Evolutionary conservation across 1,139 yeast species (phyloP), one percentile per base, ranked within the genome.

Genomic region (Fermentozyma sake): DNA sequence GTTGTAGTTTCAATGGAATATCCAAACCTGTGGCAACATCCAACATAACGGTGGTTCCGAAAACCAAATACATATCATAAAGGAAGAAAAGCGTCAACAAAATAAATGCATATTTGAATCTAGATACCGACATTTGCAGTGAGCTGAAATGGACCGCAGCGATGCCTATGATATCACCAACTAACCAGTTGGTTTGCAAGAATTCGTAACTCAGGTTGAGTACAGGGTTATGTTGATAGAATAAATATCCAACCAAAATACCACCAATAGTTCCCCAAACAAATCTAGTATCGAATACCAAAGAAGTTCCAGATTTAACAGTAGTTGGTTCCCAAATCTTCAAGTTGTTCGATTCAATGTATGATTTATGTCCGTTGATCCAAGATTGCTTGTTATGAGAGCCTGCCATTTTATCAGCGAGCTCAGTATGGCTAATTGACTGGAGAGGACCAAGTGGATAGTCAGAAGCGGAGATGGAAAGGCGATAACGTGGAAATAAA

Each of bases 31-130:
- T 64, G 4, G 85, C 86, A 12, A 79, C 86, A 1, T 75, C 63
- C 25, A 68, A 58, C 87, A 80, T 79, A 8, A 77, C 60, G 26
- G 71, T 64, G 0, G 83, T 68, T 3, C 70, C 72, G 50, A 78
- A 80, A 1, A 79, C 87, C 54, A 80, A 80, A 44, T 67, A 76
- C 22, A 77, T 64, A 45, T 80, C 87, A 49, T 79, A 80, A 20
- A 71, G 35, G 42, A 79, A 77, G 24, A 79, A 60, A 1, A 71
- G 72, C 2, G 45, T 32, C 14, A 80, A 52, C 24, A 77, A 46
- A 9, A 71, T 40, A 12, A 58, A 44, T 2, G 73, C 77, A 3
- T 68, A 53, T 30, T 55, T 60, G 45, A 77, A 70, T 12, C 55
- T 59, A 7, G 64, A 53, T 10, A 68, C 27, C 25, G 48, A 51